Conservation (phyloP, 257 asterid species). For the Datura wrightii region DNA sequence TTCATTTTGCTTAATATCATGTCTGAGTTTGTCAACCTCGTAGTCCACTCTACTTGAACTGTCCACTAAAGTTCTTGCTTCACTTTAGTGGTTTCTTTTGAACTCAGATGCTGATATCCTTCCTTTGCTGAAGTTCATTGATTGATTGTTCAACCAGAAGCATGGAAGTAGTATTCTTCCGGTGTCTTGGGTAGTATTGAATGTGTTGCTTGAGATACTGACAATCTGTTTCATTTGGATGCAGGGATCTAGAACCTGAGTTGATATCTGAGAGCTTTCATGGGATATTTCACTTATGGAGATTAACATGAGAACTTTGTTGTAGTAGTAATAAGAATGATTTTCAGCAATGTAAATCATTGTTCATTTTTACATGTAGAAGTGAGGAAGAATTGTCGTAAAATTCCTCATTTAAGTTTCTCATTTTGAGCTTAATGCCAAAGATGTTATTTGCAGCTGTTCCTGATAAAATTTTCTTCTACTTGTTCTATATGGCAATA, state of each 20-base stretch:
- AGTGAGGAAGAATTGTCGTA: not conserved
- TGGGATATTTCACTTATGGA: not conserved
- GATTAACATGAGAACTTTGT: not conserved
- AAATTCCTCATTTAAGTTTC: not conserved
- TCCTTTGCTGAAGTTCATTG: not conserved
- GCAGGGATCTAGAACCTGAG: conserved; percentile 21
- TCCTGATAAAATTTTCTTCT: not conserved
- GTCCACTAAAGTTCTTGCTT: not conserved
- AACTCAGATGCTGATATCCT: not conserved
- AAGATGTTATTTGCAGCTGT: not conserved
- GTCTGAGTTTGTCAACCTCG: not conserved
- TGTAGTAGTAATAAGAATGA: conserved; percentile 13
- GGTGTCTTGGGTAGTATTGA: not conserved
- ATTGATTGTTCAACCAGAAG: conserved; percentile 14
- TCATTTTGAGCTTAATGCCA: not conserved
- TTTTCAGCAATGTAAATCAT: conserved; percentile 22
- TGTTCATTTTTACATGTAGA: not conserved
- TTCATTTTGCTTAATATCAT: not conserved
- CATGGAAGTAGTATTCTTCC: not conserved
- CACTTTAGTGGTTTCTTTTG: not conserved
- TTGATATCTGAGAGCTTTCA: conserved; percentile 24
- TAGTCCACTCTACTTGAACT: not conserved
- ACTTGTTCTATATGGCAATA: not conserved
- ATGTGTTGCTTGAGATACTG: not conserved
- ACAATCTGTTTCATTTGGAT: conserved; percentile 23